These are phyloP conservation scores for Eutrema salsugineum DNA, from an alignment of 441 rosid species.

Conservation along the genomic window DNA sequence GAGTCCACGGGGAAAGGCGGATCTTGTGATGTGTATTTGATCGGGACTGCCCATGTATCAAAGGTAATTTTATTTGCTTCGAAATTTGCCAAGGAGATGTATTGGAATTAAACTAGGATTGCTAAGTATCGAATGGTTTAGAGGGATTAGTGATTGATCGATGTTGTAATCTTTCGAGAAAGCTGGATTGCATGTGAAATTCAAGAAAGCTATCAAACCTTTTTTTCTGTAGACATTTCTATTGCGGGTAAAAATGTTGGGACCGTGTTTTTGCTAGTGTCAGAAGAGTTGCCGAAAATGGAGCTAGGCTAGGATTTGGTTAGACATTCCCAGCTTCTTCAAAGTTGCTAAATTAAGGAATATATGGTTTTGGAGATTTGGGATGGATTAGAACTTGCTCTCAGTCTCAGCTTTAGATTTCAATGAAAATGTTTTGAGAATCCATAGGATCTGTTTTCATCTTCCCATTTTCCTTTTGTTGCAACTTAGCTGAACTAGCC, in stretches of 20 bases:
- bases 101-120: background rate
- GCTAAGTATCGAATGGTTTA: background rate
- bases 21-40: constrained; percentile 76
- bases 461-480: background rate
- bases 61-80: constrained; percentile 41
- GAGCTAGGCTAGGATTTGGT: background rate
- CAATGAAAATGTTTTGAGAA: background rate
- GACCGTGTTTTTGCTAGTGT: background rate
- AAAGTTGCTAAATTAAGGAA: background rate
- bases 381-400: background rate
- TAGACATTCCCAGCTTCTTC: background rate
- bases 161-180: background rate
- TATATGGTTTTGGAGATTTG: background rate
- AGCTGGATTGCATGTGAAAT: constrained; percentile 7
- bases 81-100: background rate
- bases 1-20: constrained; percentile 70
- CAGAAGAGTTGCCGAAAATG: background rate
- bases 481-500: background rate
- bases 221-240: background rate
- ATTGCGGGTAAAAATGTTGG: background rate
- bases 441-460: background rate
- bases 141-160: background rate
- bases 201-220: background rate
- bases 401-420: background rate
- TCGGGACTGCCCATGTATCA: constrained; percentile 97